Evolutionary conservation across 2,329 filamentous ascomycete genomes (phyloP).

Genomic region (Nemania sp.): DNA sequence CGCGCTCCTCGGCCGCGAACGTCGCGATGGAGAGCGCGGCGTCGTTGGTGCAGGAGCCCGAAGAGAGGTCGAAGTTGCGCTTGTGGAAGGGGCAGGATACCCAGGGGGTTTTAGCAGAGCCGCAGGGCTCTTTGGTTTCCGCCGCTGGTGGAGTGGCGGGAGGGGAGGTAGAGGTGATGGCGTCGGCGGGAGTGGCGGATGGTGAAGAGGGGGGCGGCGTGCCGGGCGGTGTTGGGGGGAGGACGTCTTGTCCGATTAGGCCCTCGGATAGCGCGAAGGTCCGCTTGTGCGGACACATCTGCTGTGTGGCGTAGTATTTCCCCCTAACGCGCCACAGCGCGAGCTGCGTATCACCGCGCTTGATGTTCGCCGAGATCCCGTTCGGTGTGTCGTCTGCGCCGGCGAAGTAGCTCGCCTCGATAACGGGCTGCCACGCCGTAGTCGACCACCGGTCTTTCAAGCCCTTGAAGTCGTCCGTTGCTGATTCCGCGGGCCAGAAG

Average conservation of each 20-base stretch:
- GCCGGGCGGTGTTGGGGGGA: constrained; percentile 48
- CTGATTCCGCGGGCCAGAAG: constrained; percentile 77
- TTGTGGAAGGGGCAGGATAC: constrained; percentile 91
- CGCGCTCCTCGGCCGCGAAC: constrained; percentile 79
- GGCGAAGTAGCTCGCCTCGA: constrained; percentile 76
- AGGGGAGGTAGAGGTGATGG: constrained; percentile 48
- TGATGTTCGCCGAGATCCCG: constrained; percentile 80
- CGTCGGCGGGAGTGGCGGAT: constrained; percentile 45
- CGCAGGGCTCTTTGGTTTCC: constrained; percentile 33
- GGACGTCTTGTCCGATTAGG: constrained; percentile 75
- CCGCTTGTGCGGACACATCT: constrained; percentile 95
- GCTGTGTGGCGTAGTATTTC: constrained; percentile 85
- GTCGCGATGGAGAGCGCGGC: constrained; percentile 81
- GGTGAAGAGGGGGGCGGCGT: constrained; percentile 44
- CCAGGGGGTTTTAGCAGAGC: constrained; percentile 67
- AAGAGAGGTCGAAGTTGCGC: constrained; percentile 83
- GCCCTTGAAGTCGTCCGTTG: constrained; percentile 78
- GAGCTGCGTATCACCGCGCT: constrained; percentile 89
- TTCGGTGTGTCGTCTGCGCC: constrained; percentile 72
- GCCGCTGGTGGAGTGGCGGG: constrained; percentile 46
- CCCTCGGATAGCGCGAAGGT: constrained; percentile 91
- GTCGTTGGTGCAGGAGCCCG: constrained; percentile 81
- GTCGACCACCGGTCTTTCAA: constrained; percentile 71
- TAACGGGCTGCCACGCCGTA: constrained; percentile 83
- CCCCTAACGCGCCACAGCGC: constrained; percentile 87